Conservation (phyloP, 352 stramenopile species). For the Phytophthora foliorum region DNA sequence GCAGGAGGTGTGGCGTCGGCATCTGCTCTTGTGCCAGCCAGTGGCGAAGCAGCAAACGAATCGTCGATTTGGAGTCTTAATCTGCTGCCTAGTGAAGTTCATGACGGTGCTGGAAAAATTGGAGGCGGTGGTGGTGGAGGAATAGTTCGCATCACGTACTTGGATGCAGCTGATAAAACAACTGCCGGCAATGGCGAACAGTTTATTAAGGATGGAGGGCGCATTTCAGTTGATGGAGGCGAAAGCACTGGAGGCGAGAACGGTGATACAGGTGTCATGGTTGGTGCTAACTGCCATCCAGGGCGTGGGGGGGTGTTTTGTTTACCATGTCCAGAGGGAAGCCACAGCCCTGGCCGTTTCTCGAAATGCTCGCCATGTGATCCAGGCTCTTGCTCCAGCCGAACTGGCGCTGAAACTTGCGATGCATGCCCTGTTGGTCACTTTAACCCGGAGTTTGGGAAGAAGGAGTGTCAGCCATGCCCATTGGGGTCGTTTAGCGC, state of each 20-base stretch:
- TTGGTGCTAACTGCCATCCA: slow-evolving; percentile 65
- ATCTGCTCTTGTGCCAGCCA: slow-evolving; percentile 4
- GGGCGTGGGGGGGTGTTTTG: slow-evolving; percentile 79
- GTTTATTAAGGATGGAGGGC: slow-evolving; percentile 70
- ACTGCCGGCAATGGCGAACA: slow-evolving; percentile 52
- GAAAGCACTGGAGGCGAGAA: slow-evolving; percentile 67
- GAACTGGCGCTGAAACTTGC: slow-evolving; percentile 57
- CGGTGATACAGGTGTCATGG: slow-evolving; percentile 59
- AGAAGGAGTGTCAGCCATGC: slow-evolving; percentile 71
- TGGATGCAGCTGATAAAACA: slow-evolving; percentile 25
- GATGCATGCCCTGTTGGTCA: slow-evolving; percentile 58
- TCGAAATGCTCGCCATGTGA: slow-evolving; percentile 78
- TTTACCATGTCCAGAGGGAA: slow-evolving; percentile 66
- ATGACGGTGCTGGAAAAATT: slow-evolving; percentile 38
- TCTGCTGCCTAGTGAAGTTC: slow-evolving; percentile 10
- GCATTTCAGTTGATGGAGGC: slow-evolving; percentile 54
- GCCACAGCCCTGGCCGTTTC: slow-evolving; percentile 65
- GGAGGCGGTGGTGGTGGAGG: slow-evolving; percentile 72
- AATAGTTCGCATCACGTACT: slow-evolving; percentile 69
- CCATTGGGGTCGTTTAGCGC: slow-evolving; percentile 63
- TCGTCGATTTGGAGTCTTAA: slow-evolving; percentile 48
- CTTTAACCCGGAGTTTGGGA: slow-evolving; percentile 80
- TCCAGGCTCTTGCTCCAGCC: slow-evolving; percentile 66
- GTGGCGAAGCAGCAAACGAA: slow-evolving; percentile 18
- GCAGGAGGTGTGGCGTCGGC: slow-evolving; percentile 55